These are phyloP conservation scores for Punctularia strigosozonata DNA, from an alignment of 768 basidiomycete species.

Conservation along the genomic window DNA sequence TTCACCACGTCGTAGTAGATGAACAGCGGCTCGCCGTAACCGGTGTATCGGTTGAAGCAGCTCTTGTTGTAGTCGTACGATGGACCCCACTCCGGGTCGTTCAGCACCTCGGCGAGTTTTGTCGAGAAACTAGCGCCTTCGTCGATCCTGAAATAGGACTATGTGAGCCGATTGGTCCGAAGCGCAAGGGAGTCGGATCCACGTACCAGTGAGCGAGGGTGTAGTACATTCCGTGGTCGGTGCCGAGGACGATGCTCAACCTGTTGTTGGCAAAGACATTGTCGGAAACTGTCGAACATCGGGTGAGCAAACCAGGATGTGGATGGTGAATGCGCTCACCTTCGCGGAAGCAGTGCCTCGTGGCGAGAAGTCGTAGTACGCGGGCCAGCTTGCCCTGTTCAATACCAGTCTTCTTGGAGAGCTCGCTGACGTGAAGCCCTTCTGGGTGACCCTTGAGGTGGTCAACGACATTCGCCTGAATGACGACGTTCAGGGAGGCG, in stretches of 20 bases:
- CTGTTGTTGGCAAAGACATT: conserved; percentile 24
- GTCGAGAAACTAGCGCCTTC: conserved; percentile 8
- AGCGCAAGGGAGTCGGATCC: no score
- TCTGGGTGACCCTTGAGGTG: conserved; percentile 22
- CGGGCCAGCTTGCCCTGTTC: conserved; percentile 25
- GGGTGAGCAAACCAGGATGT: background rate
- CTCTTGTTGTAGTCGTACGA: conserved; percentile 13
- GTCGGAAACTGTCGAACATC: conserved; percentile 12
- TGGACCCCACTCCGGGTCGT: conserved; percentile 15
- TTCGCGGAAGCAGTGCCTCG: conserved; percentile 29
- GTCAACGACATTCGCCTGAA: conserved; percentile 26
- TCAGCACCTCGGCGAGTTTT: conserved; percentile 16
- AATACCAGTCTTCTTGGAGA: conserved; percentile 19
- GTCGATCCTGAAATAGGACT: conserved; percentile 7
- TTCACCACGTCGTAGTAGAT: no score
- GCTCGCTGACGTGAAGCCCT: conserved; percentile 23
- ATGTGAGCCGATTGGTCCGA: no score
- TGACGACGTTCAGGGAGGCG: conserved; percentile 21
- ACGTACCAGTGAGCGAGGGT: conserved; percentile 1
- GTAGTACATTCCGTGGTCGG: conserved; percentile 8
- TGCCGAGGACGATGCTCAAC: conserved; percentile 12
- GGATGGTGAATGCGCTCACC: background rate
- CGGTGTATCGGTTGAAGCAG: no score
- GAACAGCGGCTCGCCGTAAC: no score
- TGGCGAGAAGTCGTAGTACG: conserved; percentile 26